These are phyloP conservation scores for Uronychia binucleata DNA, from an alignment of 73 alveolate species.

Conservation along the genomic window DNA sequence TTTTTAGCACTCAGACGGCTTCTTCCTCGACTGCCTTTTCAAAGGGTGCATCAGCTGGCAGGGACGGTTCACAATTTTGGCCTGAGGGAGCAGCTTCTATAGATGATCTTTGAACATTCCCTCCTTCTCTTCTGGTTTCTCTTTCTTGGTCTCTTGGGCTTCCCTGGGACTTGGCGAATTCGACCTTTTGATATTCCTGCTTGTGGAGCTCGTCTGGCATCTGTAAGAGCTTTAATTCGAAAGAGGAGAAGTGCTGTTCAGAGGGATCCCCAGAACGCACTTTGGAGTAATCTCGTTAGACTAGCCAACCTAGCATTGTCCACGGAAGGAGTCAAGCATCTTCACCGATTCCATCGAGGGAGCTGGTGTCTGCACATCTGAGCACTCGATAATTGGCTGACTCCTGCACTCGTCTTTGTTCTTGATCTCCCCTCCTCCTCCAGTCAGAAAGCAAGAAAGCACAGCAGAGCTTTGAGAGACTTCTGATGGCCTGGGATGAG, in stretches of 20 bases:
- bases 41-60: too few relatives aligned
- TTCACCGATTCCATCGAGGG: neutral
- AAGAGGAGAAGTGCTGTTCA: neutral
- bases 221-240: neutral
- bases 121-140: too few relatives aligned
- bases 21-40: too few relatives aligned
- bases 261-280: neutral
- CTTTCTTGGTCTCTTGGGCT: too few relatives aligned
- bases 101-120: too few relatives aligned
- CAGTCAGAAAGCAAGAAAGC: neutral
- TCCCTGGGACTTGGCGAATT: too few relatives aligned
- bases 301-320: neutral
- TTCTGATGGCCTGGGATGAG: too few relatives aligned
- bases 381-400: neutral
- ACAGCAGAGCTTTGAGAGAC: neutral
- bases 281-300: neutral
- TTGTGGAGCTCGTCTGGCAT: neutral
- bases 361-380: neutral
- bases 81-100: too few relatives aligned
- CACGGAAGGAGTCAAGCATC: neutral
- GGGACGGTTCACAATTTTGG: too few relatives aligned
- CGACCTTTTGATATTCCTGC: too few relatives aligned
- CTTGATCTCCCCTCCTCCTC: neutral
- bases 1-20: too few relatives aligned
- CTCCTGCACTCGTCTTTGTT: slow-evolving; percentile 1